A percentile compares a stretch with the other conserved stretches of the same genome.
Evolutionary conservation across 345 rosid genomes (phyloP).

Genomic region (Euclidium syriacum): DNA sequence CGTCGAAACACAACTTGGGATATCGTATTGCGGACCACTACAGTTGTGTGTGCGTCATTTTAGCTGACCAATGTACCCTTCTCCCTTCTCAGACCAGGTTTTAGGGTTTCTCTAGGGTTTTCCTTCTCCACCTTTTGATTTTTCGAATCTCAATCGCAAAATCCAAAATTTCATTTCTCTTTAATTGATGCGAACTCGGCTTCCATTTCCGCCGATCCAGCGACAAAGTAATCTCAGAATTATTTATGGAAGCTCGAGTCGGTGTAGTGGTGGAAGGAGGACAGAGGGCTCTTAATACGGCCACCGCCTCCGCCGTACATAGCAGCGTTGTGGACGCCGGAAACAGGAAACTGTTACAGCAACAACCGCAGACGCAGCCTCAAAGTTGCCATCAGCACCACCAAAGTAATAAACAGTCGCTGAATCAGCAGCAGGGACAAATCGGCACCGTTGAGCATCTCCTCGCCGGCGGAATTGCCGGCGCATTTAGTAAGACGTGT

Average conservation of each 20-base stretch:
- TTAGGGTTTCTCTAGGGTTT: conserved; percentile 31
- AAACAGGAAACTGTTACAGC: conserved; percentile 50
- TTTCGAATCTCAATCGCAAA: not conserved
- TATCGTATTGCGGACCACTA: too few relatives aligned
- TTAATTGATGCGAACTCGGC: conserved; percentile 3
- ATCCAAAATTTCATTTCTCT: not conserved
- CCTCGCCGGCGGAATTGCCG: conserved; percentile 86
- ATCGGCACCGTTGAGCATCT: conserved; percentile 58
- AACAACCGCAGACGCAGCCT: conserved; percentile 29
- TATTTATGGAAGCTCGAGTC: conserved; percentile 73
- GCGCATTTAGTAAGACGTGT: conserved; percentile 96
- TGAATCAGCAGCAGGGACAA: conserved; percentile 41
- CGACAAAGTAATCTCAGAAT: not conserved
- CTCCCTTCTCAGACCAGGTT: not conserved
- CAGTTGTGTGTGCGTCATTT: not conserved
- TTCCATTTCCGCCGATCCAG: not conserved
- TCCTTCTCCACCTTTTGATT: conserved; percentile 1
- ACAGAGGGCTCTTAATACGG: conserved; percentile 60
- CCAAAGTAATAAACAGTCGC: conserved; percentile 21
- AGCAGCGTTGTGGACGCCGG: conserved; percentile 60
- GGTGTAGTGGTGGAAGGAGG: conserved; percentile 82
- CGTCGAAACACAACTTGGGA: too few relatives aligned
- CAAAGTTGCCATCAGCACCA: conserved; percentile 14
- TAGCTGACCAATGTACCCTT: conserved; percentile 12
- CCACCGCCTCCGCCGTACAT: conserved; percentile 35